Percentiles rank a stretch among this genome's conserved stretches.
phyloP scores from a whole-genome alignment of 108 stramenopile genomes.

The Nitzschia putrida region DNA sequence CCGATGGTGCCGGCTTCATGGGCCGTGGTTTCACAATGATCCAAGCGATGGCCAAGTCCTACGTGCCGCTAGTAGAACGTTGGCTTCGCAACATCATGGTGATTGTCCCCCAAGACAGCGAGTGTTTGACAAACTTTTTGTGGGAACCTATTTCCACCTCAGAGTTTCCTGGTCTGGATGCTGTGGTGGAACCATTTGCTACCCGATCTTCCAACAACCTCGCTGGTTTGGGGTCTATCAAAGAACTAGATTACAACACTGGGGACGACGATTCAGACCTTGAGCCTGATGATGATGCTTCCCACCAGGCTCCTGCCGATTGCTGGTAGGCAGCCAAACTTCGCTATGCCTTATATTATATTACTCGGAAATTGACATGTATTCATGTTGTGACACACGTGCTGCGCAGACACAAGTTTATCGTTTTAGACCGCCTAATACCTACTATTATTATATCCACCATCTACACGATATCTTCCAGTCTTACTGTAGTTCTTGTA shows the following conservation, averaged over 20 bases:
- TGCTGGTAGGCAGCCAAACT: too few species aligned
- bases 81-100: constrained; percentile 69
- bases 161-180: neutral
- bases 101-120: constrained; percentile 61
- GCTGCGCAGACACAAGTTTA: too few species aligned
- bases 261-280: too few species aligned
- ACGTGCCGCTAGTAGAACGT: constrained; percentile 70
- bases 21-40: constrained; percentile 67
- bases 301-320: constrained; percentile 13
- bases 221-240: constrained; percentile 30
- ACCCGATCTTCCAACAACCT: constrained; percentile 20
- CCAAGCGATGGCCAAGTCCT: constrained; percentile 61
- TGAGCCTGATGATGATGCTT: constrained; percentile 18
- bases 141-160: constrained; percentile 59
- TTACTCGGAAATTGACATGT: too few species aligned
- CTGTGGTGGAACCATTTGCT: neutral
- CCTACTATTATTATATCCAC: too few species aligned
- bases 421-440: too few species aligned
- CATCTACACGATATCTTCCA: too few species aligned
- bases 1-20: constrained; percentile 47
- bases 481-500: too few species aligned
- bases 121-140: constrained; percentile 63
- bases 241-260: constrained; percentile 34
- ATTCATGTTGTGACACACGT: too few species aligned
- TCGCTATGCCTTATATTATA: too few species aligned